Evolutionary conservation across 352 stramenopile species (phyloP).

Genomic region (Phytophthora ramorum): DNA sequence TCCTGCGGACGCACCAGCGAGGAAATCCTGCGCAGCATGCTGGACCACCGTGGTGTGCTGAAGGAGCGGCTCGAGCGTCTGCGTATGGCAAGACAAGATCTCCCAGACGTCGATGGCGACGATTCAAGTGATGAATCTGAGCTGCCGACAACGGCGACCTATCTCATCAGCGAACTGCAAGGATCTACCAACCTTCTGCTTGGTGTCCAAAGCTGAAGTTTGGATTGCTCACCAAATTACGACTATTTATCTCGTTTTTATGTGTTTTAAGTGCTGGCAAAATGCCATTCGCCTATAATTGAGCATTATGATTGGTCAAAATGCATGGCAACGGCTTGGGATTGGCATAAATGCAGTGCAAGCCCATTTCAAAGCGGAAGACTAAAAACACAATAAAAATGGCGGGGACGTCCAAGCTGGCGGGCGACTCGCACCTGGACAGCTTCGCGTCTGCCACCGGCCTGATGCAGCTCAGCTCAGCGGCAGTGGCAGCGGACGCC

Average conservation of each 20-base stretch:
- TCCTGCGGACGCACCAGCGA: slow-evolving; percentile 41
- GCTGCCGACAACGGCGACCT: slow-evolving; percentile 1
- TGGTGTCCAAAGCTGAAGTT: slow-evolving; percentile 1
- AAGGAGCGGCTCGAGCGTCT: slow-evolving; percentile 58
- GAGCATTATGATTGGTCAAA: slow-evolving; percentile 13
- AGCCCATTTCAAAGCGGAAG: neutral
- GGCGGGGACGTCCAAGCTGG: slow-evolving; percentile 13
- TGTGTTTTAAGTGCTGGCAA: neutral
- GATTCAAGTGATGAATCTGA: slow-evolving; percentile 11
- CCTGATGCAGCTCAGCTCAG: slow-evolving; percentile 65
- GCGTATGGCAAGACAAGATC: slow-evolving; percentile 35
- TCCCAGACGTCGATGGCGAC: slow-evolving; percentile 8
- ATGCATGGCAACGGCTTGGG: neutral
- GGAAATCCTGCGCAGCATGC: slow-evolving; percentile 61
- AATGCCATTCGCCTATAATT: neutral
- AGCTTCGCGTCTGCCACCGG: slow-evolving; percentile 43
- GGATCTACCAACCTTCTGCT: slow-evolving; percentile 9
- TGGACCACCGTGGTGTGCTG: slow-evolving; percentile 52
- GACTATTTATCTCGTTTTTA: slow-evolving; percentile 1
- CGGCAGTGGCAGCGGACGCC: slow-evolving; percentile 30
- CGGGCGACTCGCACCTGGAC: slow-evolving; percentile 29
- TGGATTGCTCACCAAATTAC: slow-evolving; percentile 24
- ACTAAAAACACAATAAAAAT: slow-evolving; percentile 25
- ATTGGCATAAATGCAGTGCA: neutral
- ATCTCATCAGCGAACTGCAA: slow-evolving; percentile 9